Evolutionary conservation across 371 early-diverging fungal species (phyloP).

Genomic region (Funneliformis caledonium): DNA sequence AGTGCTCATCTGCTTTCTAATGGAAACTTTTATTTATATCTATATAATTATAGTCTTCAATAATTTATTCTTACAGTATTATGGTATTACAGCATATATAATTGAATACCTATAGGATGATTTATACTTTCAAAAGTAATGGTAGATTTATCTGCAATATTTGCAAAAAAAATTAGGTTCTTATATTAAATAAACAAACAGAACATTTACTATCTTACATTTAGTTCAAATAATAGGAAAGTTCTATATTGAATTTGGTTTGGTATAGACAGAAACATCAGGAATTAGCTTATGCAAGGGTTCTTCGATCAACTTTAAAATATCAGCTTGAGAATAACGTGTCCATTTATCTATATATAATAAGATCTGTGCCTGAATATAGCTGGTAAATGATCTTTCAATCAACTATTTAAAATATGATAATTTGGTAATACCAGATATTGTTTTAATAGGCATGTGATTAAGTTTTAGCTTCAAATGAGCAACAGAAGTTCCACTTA

Average conservation of each 20-base stretch:
- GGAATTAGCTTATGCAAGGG: not conserved
- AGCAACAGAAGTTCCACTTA: not conserved
- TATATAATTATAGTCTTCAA: not conserved
- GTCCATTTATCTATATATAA: slow-evolving; percentile 5
- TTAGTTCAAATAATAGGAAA: not conserved
- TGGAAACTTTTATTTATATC: slow-evolving; percentile 5
- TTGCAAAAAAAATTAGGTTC: too few relatives aligned
- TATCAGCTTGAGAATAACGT: slow-evolving; percentile 10
- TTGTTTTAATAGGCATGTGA: not conserved
- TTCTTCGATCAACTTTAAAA: slow-evolving; percentile 15
- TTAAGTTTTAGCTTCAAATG: not conserved
- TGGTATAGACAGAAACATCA: not conserved
- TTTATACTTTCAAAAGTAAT: too few relatives aligned
- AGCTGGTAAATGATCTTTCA: not conserved
- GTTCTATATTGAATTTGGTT: slow-evolving; percentile 3
- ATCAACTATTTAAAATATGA: slow-evolving; percentile 5
- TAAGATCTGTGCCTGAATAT: slow-evolving; percentile 2
- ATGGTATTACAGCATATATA: too few relatives aligned
- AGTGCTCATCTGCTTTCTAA: slow-evolving; percentile 1
- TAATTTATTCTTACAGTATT: too few relatives aligned
- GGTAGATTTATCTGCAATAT: too few relatives aligned
- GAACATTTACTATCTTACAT: not conserved
- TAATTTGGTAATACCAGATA: not conserved
- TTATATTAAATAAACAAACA: too few relatives aligned
- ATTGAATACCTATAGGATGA: too few relatives aligned